Base-by-base conservation (phyloP, 2,329 filamentous ascomycete genomes). In the Gaeumannomyces sp. region DNA sequence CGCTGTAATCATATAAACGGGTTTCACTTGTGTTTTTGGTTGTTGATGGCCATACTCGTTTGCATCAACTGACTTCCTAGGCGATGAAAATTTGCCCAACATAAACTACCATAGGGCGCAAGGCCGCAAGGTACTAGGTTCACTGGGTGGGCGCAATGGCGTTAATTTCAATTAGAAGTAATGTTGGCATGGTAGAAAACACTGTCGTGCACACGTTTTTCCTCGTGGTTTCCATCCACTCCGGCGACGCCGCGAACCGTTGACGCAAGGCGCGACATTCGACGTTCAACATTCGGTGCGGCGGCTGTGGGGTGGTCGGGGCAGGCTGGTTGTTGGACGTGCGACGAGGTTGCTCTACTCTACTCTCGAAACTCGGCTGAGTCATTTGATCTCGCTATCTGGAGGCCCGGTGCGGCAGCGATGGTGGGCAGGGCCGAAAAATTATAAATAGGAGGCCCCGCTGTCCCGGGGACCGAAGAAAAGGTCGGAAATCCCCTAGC, bases 381-480 rank as follows among this genome's bases (percentile, higher is more conserved):
- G 45, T 53, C 45, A 53, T 53, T 53, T 53, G 19, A 53, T 22
- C 22, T 53, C 45, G 45, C 19, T 22, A n/a, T 6, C 45, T 53
- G 45, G 22, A 2, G 45, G 7, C 45, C n/a, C 19, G 45, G 45
- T 6, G 22, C 19, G 45, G 19, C 22, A 2, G 45, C 45, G 7
- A n/a, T 22, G 22, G 45, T 53, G 45, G n/a, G 45, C 19, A 53
- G 45, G 19, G 7, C 19, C 19, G 45, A 53, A 53, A 66, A 62
- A 70, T 68, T 77, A 77, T 77, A 77, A 76, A 77, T 74, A 76
- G 69, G 68, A 68, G 63, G 61, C 67, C 68, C 66, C 59, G 65
- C 66, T 67, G 64, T 66, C 62, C 69, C 66, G 45, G 45, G 45
- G 19, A n/a, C 19, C 45, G 45, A n/a, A 45, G 6, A n/a, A 53